Conservation (phyloP, 805 yeast genomes). For the Kluyveromyces aestuarii region DNA sequence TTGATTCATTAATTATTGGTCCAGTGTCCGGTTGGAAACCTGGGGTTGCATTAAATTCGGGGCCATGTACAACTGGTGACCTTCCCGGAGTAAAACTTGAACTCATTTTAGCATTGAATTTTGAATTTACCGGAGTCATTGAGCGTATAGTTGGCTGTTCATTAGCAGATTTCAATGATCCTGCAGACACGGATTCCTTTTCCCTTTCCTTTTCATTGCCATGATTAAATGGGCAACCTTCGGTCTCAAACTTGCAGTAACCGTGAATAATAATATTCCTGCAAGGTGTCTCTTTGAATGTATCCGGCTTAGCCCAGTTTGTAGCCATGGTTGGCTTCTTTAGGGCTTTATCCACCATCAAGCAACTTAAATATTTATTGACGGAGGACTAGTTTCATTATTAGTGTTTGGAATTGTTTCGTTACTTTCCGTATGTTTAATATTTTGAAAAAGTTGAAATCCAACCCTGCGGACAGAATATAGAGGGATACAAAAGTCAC, state of each 20-base stretch:
- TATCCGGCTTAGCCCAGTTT: constrained; percentile 24
- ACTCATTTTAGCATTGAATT: constrained; percentile 44
- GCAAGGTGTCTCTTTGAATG: constrained; percentile 73
- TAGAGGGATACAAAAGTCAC: neutral
- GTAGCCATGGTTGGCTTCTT: neutral
- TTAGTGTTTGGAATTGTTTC: too few relatives aligned
- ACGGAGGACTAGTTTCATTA: too few relatives aligned
- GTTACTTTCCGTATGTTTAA: neutral
- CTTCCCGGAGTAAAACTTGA: constrained; percentile 44
- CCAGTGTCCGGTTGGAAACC: neutral
- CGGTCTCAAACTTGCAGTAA: constrained; percentile 76
- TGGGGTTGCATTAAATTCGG: neutral
- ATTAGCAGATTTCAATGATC: constrained; percentile 2
- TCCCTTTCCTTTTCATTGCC: constrained; percentile 31
- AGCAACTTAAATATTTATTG: too few relatives aligned
- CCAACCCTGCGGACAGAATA: too few relatives aligned
- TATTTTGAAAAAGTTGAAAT: too few relatives aligned
- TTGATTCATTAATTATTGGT: neutral
- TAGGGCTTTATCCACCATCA: neutral
- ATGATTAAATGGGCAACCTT: constrained; percentile 79
- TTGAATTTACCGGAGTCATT: constrained; percentile 10
- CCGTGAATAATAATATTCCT: constrained; percentile 81
- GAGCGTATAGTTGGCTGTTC: constrained; percentile 4
- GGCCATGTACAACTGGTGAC: neutral
- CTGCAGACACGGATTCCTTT: neutral